Evolutionary conservation across 768 basidiomycete species (phyloP).

Genomic region (Rhodotorula babjevae): DNA sequence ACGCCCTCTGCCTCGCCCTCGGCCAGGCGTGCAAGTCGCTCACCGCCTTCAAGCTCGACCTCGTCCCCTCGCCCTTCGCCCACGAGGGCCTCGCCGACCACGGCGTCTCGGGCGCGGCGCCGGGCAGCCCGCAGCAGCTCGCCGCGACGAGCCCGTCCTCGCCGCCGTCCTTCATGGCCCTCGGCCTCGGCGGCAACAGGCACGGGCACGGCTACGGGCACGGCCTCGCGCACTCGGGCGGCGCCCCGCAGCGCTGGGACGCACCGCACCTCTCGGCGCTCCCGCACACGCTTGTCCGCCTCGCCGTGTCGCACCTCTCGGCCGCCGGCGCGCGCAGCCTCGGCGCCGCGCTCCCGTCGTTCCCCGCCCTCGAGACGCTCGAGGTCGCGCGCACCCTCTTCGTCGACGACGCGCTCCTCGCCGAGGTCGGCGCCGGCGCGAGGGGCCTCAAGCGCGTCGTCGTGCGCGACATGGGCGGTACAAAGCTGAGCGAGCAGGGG

Average conservation of each 20-base stretch:
- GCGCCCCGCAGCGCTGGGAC: slow-evolving; percentile 18
- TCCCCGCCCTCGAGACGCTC: slow-evolving; percentile 27
- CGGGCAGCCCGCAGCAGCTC: background rate
- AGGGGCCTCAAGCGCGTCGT: slow-evolving; percentile 10
- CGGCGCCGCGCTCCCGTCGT: background rate
- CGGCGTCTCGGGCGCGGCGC: background rate
- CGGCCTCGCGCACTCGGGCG: background rate
- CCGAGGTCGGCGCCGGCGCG: background rate
- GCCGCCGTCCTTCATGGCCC: too few species aligned
- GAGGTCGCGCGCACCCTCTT: slow-evolving; percentile 26
- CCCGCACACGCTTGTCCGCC: slow-evolving; percentile 1
- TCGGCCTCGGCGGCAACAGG: background rate
- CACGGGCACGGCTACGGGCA: background rate
- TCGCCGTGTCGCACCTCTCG: slow-evolving; percentile 26
- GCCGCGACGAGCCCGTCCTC: background rate
- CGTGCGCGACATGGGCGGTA: slow-evolving; percentile 33
- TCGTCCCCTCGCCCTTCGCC: background rate
- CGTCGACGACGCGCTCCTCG: slow-evolving; percentile 27
- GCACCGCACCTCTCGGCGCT: slow-evolving; percentile 16
- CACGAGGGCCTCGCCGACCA: too few species aligned
- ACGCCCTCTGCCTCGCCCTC: slow-evolving; percentile 25
- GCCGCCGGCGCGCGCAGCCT: slow-evolving; percentile 7
- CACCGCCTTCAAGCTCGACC: slow-evolving; percentile 9
- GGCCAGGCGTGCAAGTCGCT: slow-evolving; percentile 10
- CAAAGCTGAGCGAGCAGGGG: slow-evolving; percentile 25